Conservation (phyloP, 768 basidiomycete genomes). For the Rhodotorula taiwanensis region DNA sequence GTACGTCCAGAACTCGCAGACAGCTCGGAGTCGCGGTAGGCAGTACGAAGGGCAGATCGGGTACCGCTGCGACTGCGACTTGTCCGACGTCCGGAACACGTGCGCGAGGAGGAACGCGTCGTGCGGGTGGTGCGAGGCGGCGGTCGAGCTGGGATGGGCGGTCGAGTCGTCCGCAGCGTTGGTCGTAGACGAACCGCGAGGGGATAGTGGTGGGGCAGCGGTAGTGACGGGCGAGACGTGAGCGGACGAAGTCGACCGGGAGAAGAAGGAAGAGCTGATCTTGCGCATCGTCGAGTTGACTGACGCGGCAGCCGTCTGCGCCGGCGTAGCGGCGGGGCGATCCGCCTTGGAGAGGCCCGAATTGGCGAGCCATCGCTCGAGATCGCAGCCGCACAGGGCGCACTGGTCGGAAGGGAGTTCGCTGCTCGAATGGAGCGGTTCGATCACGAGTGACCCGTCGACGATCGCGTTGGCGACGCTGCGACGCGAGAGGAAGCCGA, state of each 20-base stretch:
- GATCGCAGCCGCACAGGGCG: conserved; percentile 37
- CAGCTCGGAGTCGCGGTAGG: conserved; percentile 37
- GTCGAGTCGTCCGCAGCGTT: conserved; percentile 15
- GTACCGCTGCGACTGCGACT: conserved; percentile 21
- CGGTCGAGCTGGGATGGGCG: conserved; percentile 10
- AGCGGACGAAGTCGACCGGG: conserved; percentile 10
- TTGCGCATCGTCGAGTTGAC: conserved; percentile 32
- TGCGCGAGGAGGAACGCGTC: conserved; percentile 34
- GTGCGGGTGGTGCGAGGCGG: conserved; percentile 26
- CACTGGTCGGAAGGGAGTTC: conserved; percentile 34
- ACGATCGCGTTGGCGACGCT: conserved; percentile 78
- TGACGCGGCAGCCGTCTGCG: not conserved
- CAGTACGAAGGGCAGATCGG: conserved; percentile 40
- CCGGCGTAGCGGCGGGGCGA: not conserved
- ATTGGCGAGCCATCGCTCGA: conserved; percentile 31
- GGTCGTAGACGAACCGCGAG: not conserved
- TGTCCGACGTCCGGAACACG: conserved; percentile 37
- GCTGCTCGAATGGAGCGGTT: conserved; percentile 51
- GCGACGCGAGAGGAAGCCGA: conserved; percentile 88
- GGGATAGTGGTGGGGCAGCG: not conserved
- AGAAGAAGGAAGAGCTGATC: conserved; percentile 22
- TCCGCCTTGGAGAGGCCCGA: not conserved
- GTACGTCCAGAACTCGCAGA: conserved; percentile 43
- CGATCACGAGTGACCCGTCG: conserved; percentile 75
- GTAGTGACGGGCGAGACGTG: not conserved